Base-by-base conservation (phyloP, 768 basidiomycete genomes). In the Sporobolomyces phaffii region DNA sequence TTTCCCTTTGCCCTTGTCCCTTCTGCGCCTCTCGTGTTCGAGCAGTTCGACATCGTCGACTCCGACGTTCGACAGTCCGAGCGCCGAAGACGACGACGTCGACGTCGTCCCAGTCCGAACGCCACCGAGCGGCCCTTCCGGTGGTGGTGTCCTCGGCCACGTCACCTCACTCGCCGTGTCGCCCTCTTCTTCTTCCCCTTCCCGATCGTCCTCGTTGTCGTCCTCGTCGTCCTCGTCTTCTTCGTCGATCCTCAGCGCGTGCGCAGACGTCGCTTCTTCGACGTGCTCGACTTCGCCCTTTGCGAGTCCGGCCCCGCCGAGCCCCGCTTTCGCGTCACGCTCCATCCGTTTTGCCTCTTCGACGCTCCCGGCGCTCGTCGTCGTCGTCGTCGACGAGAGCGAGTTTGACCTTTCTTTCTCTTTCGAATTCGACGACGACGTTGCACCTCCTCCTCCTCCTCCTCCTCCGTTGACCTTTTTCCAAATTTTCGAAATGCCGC, bases 251-350 rank as follows among this genome's bases (percentile, higher is more conserved):
- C 58, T 57, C 22, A 34, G 33, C 20, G 48, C 60, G 11, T 50
- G 47, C 18, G 47, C 69, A 28, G 59, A 62, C 10, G 3, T 5
- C 17, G 58, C 65, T 48, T 66, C 65, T 53, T 71, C 70, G 48
- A 71, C 63, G 29, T 71, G 70, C 59, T 71, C 70, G 10, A 71
- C 66, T 52, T 60, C 61, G 8, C 60, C 57, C 14, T 49, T 34
- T 33, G 60, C 61, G n/a, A 53, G 44, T 1, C 43, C 56, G 11
- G 28, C 34, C 65, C n/a, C n/a, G n/a, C n/a, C n/a, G n/a, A n/a
- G n/a, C n/a, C n/a, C n/a, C n/a, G n/a, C n/a, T n/a, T 71, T 71
- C 2, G 62, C 70, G 29, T 64, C 62, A 4, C 28, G 20, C 62
- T 71, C 70, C 70, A 71, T 71, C 36, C 44, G 34, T 44, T 29